Percentiles rank a stretch among this genome's conserved stretches.
Conservation (phyloP, 108 stramenopile species). For the Pseudonitzschia delicatissima region DNA sequence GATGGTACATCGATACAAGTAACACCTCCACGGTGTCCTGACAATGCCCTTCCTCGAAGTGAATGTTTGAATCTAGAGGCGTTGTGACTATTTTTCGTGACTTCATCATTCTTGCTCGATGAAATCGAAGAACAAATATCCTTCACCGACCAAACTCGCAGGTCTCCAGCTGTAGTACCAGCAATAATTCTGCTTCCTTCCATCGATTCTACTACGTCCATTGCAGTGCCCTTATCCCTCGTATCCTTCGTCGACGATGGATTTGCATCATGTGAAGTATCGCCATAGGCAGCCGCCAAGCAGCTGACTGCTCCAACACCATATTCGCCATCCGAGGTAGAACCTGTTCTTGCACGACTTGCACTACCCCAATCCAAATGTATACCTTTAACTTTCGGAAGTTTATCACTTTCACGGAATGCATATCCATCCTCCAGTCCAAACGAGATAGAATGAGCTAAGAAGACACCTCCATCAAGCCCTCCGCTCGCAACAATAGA, state of each 20-base stretch:
- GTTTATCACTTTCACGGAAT: constrained; percentile 18
- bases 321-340: constrained; percentile 53
- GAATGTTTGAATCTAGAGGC: constrained; percentile 49
- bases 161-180: constrained; percentile 78
- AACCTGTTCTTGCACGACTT: constrained; percentile 38
- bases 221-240: constrained; percentile 30
- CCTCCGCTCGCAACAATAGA: constrained; percentile 77
- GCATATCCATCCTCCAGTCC: constrained; percentile 4
- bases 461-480: constrained; percentile 80
- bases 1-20: constrained; percentile 83
- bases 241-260: constrained; percentile 16
- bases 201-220: constrained; percentile 61
- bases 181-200: constrained; percentile 78
- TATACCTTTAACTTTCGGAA: constrained; percentile 49
- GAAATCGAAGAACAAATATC: constrained; percentile 59
- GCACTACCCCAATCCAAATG: constrained; percentile 81
- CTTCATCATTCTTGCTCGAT: constrained; percentile 30
- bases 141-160: constrained; percentile 78
- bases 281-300: constrained; percentile 60
- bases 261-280: constrained; percentile 29
- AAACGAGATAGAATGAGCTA: constrained; percentile 58
- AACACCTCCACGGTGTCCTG: constrained; percentile 82
- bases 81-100: constrained; percentile 25
- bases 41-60: constrained; percentile 54
- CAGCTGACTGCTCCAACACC: constrained; percentile 80